Evolutionary conservation across 177 flowering plant genomes (phyloP), one percentile per base, ranked within the genome.

Genomic region (Vitis hybrid): DNA sequence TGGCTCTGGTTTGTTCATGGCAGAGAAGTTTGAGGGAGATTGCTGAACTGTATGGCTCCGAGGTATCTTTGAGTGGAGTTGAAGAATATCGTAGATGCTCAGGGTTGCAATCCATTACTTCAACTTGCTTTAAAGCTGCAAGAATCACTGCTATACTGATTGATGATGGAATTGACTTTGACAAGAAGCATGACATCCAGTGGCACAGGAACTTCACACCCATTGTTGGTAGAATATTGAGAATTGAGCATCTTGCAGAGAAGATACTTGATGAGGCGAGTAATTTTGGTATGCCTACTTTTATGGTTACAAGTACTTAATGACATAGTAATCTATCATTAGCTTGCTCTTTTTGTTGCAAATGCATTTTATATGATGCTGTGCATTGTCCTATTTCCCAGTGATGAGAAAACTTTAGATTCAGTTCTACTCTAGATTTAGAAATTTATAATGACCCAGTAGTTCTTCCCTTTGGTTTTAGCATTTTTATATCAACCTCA

Each of bases 1-100:
- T 16, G n/a, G 8, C 19, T 10, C 48, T 49, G 12, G 56, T 64
- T 66, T 77, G 69, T 52, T 12, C 68, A 14, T 73, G 77, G 13
- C 87, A 94, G 98, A 90, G 97, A 76, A 85, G 90, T 71, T 56
- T 91, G 79, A 88, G 83, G 77, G 95, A 95, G 51, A 78, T 95
- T 66, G 88, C 92, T 13, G 84, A 85, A 64, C 80, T 95, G 12
- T 95, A 95, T 85, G 94, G 88, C 51, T 88, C 81, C 55, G 84
- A 87, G 65, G 59, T 77, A 65, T 75, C 97, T 26, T 81, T 92
- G 76, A 61, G 80, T 10, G 90, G 78, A 19, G 78, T 95, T 74
- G 89, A 89, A 82, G 75, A 78, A 51, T 72, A 81, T 67, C 89
- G 98, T 1, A 75, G 62, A 74, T 49, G 70, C 3, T 61, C 78